phyloP scores from a whole-genome alignment of 164 flowering plant species.

The Euptelea pleiosperma region DNA sequence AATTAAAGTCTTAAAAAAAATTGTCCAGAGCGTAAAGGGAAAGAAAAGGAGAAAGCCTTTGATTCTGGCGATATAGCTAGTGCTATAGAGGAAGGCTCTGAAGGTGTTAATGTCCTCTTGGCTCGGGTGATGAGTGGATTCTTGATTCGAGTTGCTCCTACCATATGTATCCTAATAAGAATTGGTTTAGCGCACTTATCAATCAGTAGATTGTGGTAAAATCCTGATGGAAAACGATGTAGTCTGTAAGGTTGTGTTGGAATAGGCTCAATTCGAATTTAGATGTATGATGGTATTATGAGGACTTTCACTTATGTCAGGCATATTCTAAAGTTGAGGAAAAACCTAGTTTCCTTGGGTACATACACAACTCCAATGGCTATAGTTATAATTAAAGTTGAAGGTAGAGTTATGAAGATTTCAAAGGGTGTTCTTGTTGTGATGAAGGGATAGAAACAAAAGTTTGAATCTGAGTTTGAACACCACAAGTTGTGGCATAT shows the following conservation, averaged over 20 bases:
- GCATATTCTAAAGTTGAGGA: not conserved
- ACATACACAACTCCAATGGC: not conserved
- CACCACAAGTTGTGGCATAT: conserved; percentile 2
- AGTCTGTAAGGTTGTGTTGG: not conserved
- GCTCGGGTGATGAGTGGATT: not conserved
- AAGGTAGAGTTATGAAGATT: not conserved
- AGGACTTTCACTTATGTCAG: not conserved
- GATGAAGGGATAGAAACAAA: not conserved
- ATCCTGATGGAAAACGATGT: not conserved
- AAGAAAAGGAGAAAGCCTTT: not conserved
- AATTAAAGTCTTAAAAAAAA: too few relatives aligned
- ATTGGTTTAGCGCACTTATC: not conserved
- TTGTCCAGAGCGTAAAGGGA: too few relatives aligned
- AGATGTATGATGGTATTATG: not conserved
- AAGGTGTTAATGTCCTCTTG: not conserved
- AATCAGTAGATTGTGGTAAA: not conserved
- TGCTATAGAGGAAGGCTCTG: not conserved
- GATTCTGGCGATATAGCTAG: not conserved
- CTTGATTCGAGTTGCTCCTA: too few relatives aligned
- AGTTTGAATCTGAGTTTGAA: too few relatives aligned
- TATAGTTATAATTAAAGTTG: not conserved
- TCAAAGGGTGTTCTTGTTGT: too few relatives aligned
- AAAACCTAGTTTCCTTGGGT: not conserved
- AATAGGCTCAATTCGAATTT: not conserved
- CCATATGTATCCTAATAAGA: too few relatives aligned